These are phyloP conservation scores for Alloascoidea hylecoeti DNA, from an alignment of 805 yeast genomes.

Conservation along the genomic window DNA sequence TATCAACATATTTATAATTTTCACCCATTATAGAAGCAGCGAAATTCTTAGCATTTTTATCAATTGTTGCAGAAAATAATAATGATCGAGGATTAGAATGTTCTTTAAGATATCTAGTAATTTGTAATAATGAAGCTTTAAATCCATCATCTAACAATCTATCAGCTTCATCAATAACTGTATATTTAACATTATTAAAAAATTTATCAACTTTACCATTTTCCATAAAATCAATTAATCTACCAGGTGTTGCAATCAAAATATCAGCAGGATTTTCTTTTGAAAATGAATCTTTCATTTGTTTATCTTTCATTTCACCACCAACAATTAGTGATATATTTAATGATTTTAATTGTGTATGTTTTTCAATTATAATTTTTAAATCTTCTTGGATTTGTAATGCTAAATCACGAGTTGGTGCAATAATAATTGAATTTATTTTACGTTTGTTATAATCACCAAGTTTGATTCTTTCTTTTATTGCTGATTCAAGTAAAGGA, in stretches of 20 bases:
- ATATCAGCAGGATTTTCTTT: constrained; percentile 32
- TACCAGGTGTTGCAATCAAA: constrained; percentile 83
- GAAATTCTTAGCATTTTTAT: constrained; percentile 46
- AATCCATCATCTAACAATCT: constrained; percentile 75
- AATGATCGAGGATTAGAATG: constrained; percentile 36
- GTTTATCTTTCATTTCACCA: constrained; percentile 33
- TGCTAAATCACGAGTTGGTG: constrained; percentile 90
- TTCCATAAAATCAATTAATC: constrained; percentile 49
- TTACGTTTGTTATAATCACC: no score
- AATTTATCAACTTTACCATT: constrained; percentile 28
- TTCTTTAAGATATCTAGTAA: constrained; percentile 36
- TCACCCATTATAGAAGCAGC: constrained; percentile 44
- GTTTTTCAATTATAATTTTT: constrained; percentile 27
- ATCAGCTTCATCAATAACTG: constrained; percentile 88
- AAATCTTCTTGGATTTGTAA: constrained; percentile 63
- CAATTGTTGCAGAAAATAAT: constrained; percentile 83
- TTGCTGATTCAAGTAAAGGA: constrained; percentile 53
- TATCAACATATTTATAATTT: constrained; percentile 45
- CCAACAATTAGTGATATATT: constrained; percentile 50
- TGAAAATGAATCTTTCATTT: constrained; percentile 18
- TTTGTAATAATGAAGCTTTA: constrained; percentile 42
- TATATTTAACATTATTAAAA: constrained; percentile 41
- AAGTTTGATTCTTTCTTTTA: constrained; percentile 17
- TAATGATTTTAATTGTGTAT: constrained; percentile 17
- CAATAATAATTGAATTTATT: constrained; percentile 47